Percentiles rank a stretch among this genome's conserved stretches.
Conservation (phyloP, 495 filamentous ascomycete species). For the Aspergillus leporis region DNA sequence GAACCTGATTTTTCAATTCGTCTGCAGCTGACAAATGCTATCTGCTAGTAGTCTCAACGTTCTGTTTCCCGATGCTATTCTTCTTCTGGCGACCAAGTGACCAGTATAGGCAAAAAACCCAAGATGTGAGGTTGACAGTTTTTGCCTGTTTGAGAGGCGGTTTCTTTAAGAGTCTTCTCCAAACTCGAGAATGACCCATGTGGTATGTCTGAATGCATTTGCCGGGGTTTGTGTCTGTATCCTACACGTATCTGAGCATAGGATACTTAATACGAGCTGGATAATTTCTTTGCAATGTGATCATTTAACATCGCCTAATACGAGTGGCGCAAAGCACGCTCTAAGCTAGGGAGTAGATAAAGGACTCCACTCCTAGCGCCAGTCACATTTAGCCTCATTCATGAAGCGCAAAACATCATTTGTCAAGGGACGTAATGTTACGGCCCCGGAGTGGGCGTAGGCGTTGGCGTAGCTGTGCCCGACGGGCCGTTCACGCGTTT, state of each 20-base stretch:
- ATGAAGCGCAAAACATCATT: background rate
- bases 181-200: background rate
- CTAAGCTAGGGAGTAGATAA: background rate
- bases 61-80: background rate
- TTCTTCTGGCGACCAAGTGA: background rate
- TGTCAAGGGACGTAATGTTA: constrained; percentile 19
- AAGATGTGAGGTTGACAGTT: background rate
- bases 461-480: constrained; percentile 41
- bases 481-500: constrained; percentile 49
- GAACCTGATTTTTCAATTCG: background rate
- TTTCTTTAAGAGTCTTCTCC: background rate
- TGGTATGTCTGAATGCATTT: background rate
- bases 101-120: background rate
- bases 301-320: background rate
- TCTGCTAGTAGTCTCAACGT: background rate
- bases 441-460: constrained; percentile 44
- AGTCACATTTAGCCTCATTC: background rate
- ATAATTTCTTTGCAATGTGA: background rate
- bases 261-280: constrained; percentile 3
- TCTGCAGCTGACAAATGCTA: background rate
- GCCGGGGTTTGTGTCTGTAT: background rate
- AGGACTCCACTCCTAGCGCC: background rate
- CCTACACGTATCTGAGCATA: constrained; percentile 8
- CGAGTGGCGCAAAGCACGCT: background rate
- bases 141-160: background rate